Evolutionary conservation across 148 eudicot species (phyloP).

Genomic region (Fagopyrum homotropicum): DNA sequence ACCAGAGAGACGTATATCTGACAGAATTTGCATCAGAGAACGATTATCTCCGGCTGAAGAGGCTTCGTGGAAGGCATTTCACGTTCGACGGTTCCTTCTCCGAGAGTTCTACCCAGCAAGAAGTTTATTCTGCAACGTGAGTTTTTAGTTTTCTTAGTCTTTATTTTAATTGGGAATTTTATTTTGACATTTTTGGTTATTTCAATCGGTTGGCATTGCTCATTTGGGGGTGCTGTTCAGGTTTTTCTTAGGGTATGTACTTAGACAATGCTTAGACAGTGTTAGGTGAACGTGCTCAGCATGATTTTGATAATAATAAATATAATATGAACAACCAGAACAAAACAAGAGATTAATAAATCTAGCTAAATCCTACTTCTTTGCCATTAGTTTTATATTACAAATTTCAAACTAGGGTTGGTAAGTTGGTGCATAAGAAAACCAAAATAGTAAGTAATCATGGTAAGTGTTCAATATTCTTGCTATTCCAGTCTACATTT

Average conservation of each 20-base stretch:
- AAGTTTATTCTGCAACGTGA: conserved; percentile 84
- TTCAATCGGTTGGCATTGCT: neutral
- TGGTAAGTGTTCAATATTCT: neutral
- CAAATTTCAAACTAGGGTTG: neutral
- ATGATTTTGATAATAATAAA: neutral
- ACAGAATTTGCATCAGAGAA: conserved; percentile 63
- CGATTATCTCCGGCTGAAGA: conserved; percentile 78
- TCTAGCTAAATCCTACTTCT: neutral
- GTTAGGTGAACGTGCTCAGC: conserved; percentile 10
- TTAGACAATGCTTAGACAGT: neutral
- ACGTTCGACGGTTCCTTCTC: conserved; percentile 78
- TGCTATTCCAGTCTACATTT: neutral
- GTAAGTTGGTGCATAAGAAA: neutral
- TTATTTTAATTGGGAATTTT: neutral
- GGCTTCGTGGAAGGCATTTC: conserved; percentile 82
- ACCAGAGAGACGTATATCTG: conserved; percentile 65
- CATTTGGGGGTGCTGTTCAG: neutral
- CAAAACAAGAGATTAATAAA: neutral
- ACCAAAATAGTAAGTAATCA: conserved; percentile 2
- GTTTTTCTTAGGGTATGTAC: neutral
- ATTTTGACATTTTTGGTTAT: neutral
- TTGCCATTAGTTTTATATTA: too few relatives aligned
- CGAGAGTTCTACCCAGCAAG: conserved; percentile 58
- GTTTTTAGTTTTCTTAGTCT: conserved; percentile 16
- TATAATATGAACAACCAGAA: neutral